Percentiles rank a stretch among this genome's conserved stretches.
Conservation (phyloP, 2,329 filamentous ascomycete genomes). For the Gremmenia infestans region DNA sequence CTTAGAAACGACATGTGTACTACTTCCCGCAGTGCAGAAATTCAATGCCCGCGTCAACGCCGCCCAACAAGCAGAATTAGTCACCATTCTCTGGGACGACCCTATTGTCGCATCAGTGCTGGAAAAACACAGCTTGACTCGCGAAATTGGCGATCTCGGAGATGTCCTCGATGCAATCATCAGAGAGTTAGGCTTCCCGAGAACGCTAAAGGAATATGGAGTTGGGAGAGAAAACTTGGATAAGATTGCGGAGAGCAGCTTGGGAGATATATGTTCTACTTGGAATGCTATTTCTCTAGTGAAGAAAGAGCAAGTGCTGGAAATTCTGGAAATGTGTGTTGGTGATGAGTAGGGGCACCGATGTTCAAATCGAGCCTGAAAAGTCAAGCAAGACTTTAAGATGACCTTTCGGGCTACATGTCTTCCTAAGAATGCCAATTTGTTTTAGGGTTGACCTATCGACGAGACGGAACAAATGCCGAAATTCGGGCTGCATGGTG, state of each 20-base stretch:
- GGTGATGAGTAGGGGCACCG: neutral
- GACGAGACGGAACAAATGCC: too few species aligned
- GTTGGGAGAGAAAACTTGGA: conserved; percentile 44
- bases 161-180: conserved; percentile 48
- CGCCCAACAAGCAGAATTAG: neutral
- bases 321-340: conserved; percentile 41
- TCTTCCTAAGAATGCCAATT: too few species aligned
- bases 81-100: neutral
- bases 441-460: too few species aligned
- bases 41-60: conserved; percentile 42
- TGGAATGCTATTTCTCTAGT: conserved; percentile 45
- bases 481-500: too few species aligned
- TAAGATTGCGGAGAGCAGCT: conserved; percentile 40
- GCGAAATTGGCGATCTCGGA: conserved; percentile 36
- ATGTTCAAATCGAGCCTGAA: too few species aligned
- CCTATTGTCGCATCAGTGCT: neutral
- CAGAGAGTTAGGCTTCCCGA: conserved; percentile 45
- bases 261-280: conserved; percentile 43
- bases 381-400: too few species aligned
- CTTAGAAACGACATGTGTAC: conserved; percentile 50
- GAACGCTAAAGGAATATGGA: conserved; percentile 44
- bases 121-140: neutral
- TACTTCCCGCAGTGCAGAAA: conserved; percentile 49
- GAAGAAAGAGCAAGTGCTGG: conserved; percentile 41
- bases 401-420: too few species aligned